These are phyloP conservation scores for Lepidium didymum DNA, from an alignment of 345 rosid genomes.

Conservation along the genomic window DNA sequence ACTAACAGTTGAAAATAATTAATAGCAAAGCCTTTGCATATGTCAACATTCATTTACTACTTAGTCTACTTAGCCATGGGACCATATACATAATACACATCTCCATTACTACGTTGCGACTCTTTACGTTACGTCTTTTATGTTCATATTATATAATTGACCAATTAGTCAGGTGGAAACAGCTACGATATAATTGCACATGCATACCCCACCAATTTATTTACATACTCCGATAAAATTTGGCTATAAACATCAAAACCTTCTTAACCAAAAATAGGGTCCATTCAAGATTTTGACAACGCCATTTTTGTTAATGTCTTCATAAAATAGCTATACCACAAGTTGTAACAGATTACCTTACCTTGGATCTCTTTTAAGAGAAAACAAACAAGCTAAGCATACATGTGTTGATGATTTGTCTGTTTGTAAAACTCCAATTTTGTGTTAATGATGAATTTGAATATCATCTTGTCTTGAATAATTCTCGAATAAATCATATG, in stretches of 20 bases:
- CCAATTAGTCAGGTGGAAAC: conserved; percentile 24
- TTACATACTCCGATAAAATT: conserved; percentile 10
- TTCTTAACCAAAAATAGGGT: conserved; percentile 19
- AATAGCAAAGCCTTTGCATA: conserved; percentile 1
- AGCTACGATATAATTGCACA: conserved; percentile 21
- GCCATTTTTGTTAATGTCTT: conserved; percentile 8
- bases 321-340: neutral
- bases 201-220: conserved; percentile 24
- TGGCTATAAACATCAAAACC: conserved; percentile 11
- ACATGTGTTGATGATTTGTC: neutral
- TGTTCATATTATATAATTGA: conserved; percentile 16
- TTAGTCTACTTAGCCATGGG: conserved; percentile 23
- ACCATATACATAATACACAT: conserved; percentile 15
- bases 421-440: neutral
- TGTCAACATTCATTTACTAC: conserved; percentile 26
- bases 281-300: conserved; percentile 13
- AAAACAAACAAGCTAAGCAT: neutral
- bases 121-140: conserved; percentile 19
- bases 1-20: neutral
- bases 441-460: neutral
- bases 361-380: neutral
- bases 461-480: neutral
- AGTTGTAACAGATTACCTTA: neutral
- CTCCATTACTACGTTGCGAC: conserved; percentile 22
- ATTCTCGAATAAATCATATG: neutral